Base-by-base conservation (phyloP, 2,329 filamentous ascomycete species). In the Paecilomyces sp. region DNA sequence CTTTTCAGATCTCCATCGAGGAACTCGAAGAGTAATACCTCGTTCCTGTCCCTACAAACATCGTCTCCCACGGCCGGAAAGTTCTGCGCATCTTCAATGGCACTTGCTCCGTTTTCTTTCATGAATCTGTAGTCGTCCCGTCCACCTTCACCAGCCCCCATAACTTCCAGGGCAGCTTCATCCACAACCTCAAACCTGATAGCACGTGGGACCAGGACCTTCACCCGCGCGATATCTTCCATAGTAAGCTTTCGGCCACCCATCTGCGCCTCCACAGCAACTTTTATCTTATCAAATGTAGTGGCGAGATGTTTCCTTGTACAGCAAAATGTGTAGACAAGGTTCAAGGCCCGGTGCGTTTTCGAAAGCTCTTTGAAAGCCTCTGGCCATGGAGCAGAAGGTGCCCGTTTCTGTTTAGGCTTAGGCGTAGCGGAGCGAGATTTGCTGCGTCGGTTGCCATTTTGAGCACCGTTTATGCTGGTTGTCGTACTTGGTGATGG, bases 311-410 rank as follows among this genome's bases (percentile, higher is more conserved):
- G 90, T 71, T 96, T 97, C 54, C 94, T 87, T 1, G 93, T 93
- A 71, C 88, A 94, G 77, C 91, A 96, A 71, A 99, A 97, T 0
- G 94, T 97, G 68, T 91, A 96, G 0, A 97, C 91, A 1, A 97
- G 78, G 67, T 96, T 99, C 61, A 99, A 77, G 1, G 94, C 93
- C 62, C 87, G 85, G 71, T 97, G 90, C 0, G 88, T 89, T 71
- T 88, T 87, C 28, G 88, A 86, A 8, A 97, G 81, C 51, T 81
- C 79, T 59, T 85, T 88, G 73, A 97, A 90, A 54, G 83, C 80
- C 1, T 85, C 81, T 0, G 92, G 92, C 92, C 93, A 97, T 51
- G 83, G 81, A 56, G 82, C 78, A 1, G 80, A 63, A 11, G 68
- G 71, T 1, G 65, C 66, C 56, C 68, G 62, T 55, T 53, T 58